phyloP scores from a whole-genome alignment of 208 protist species.

The Angomonas deanei region DNA sequence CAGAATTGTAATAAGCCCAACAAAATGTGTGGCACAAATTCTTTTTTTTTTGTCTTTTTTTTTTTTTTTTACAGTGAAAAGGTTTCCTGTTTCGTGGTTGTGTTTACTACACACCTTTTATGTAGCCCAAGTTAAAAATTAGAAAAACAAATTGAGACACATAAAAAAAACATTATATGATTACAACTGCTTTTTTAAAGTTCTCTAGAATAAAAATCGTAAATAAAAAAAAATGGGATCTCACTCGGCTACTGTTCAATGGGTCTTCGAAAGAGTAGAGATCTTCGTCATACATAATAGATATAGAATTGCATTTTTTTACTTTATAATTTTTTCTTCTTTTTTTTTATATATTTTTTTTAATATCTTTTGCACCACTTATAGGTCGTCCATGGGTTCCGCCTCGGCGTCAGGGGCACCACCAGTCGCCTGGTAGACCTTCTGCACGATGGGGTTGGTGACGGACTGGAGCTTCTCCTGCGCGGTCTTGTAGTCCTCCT shows the following conservation, averaged over 20 bases:
- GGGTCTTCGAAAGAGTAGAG: neutral
- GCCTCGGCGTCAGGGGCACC: slow-evolving; percentile 20
- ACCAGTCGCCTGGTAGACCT: slow-evolving; percentile 27
- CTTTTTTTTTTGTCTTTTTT: no score
- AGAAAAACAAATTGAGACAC: no score
- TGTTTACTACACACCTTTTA: no score
- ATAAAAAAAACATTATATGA: no score
- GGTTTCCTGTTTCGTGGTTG: no score
- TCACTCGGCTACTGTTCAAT: slow-evolving; percentile 3
- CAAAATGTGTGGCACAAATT: no score
- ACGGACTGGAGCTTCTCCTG: slow-evolving; percentile 91
- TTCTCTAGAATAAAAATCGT: neutral
- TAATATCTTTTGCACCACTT: slow-evolving; percentile 15
- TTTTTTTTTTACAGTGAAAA: no score
- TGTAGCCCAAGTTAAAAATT: no score
- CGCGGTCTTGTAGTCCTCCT: slow-evolving; percentile 91
- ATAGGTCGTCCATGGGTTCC: slow-evolving; percentile 77
- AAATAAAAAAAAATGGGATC: slow-evolving; percentile 5
- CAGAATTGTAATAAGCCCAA: no score
- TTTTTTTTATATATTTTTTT: neutral
- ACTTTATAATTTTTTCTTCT: neutral
- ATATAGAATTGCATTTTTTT: neutral
- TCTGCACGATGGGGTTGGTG: slow-evolving; percentile 95
- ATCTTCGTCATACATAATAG: neutral
- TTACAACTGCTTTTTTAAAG: no score